These are phyloP conservation scores for Funneliformis mosseae DNA, from an alignment of 192 early-diverging fungal species.

Conservation along the genomic window DNA sequence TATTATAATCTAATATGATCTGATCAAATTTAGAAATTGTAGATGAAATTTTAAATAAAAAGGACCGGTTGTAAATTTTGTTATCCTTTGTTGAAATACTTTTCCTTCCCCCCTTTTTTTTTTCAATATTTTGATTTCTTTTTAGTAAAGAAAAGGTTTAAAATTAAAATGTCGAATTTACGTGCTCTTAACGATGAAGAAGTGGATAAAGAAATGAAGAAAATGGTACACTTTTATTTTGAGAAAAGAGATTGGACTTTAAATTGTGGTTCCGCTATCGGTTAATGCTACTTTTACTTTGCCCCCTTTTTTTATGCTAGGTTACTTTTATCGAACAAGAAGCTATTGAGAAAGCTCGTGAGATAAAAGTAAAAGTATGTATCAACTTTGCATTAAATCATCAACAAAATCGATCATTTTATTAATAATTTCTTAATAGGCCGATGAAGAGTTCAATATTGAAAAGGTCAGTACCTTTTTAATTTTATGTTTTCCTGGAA, in stretches of 20 bases:
- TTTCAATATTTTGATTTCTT: not conserved
- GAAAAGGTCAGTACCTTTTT: slow-evolving; percentile 71
- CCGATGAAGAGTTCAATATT: slow-evolving; percentile 99
- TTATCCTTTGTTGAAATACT: too few relatives aligned
- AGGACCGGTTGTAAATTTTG: too few relatives aligned
- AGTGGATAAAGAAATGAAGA: slow-evolving; percentile 96
- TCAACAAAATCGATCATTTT: not conserved
- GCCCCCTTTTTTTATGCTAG: slow-evolving; percentile 39
- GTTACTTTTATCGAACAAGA: slow-evolving; percentile 99
- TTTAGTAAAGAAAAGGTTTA: not conserved
- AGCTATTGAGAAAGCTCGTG: slow-evolving; percentile 95
- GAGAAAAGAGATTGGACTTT: not conserved
- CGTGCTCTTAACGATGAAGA: slow-evolving; percentile 92
- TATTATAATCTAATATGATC: too few relatives aligned
- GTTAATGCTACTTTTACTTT: not conserved
- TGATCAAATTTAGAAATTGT: too few relatives aligned
- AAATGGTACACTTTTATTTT: slow-evolving; percentile 73
- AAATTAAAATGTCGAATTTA: slow-evolving; percentile 44
- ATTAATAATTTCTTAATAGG: slow-evolving; percentile 50
- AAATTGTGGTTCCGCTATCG: not conserved
- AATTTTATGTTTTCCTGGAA: too few relatives aligned
- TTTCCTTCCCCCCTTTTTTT: not conserved
- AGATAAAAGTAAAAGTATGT: slow-evolving; percentile 94
- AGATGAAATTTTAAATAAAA: too few relatives aligned
- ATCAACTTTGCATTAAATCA: not conserved